phyloP scores from a whole-genome alignment of 1,139 yeast genomes.

The Sugiyamaella sp. region DNA sequence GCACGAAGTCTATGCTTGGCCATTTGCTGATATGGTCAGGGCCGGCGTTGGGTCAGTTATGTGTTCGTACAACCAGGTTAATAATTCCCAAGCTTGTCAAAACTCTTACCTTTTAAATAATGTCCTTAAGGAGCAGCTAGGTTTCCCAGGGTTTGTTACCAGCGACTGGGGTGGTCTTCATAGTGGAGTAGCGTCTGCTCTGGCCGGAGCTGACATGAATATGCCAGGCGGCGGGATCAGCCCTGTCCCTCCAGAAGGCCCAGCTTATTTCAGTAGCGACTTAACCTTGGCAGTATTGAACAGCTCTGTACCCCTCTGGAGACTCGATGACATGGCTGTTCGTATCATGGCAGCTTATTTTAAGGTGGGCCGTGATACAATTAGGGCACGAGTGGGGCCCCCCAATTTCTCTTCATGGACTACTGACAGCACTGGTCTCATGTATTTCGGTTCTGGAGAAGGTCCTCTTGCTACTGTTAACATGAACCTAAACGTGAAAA shows the following conservation, averaged over 20 bases:
- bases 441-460: constrained; percentile 52
- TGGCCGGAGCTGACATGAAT: constrained; percentile 66
- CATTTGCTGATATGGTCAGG: constrained; percentile 63
- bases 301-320: constrained; percentile 55
- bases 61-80: constrained; percentile 64
- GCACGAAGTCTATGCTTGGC: constrained; percentile 68
- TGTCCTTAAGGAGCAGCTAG: constrained; percentile 61
- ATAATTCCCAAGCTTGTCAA: constrained; percentile 63
- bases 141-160: constrained; percentile 67
- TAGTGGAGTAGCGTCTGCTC: constrained; percentile 57
- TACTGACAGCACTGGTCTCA: constrained; percentile 55
- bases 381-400: constrained; percentile 40
- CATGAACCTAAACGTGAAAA: constrained; percentile 58
- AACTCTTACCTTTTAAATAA: constrained; percentile 59
- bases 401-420: constrained; percentile 69
- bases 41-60: constrained; percentile 65
- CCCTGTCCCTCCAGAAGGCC: constrained; percentile 61
- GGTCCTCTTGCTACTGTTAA: constrained; percentile 59
- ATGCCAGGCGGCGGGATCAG: constrained; percentile 63
- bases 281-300: constrained; percentile 59
- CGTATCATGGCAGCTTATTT: constrained; percentile 63
- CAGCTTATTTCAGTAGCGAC: constrained; percentile 61
- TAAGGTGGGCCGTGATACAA: constrained; percentile 36
- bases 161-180: constrained; percentile 67
- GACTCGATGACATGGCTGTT: constrained; percentile 65